Conservation (phyloP, 108 stramenopile genomes). For the Schizochytrium sp. region DNA sequence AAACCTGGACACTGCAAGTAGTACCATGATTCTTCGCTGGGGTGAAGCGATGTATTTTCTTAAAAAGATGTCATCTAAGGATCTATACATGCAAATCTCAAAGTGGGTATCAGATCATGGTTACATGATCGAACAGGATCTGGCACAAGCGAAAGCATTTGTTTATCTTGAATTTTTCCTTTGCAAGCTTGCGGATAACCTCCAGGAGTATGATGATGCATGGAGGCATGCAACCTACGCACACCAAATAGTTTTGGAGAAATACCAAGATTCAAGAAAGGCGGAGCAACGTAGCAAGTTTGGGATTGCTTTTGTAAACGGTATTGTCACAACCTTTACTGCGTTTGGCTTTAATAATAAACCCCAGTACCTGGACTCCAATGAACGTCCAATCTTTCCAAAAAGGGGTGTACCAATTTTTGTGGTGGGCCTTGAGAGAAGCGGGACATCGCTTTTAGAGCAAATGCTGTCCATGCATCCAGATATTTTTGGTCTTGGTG, state of each 20-base stretch:
- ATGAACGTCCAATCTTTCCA: no score
- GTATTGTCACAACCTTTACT: neutral
- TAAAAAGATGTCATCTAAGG: no score
- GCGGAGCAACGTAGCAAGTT: neutral
- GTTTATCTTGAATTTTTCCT: neutral
- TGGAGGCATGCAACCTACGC: neutral
- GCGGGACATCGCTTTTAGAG: constrained; percentile 29
- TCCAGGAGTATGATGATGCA: neutral
- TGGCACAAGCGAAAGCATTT: neutral
- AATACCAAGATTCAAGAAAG: neutral
- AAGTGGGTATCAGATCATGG: no score
- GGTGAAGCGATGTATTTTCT: no score
- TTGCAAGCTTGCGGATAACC: neutral
- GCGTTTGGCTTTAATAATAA: neutral
- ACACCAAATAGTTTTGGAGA: neutral
- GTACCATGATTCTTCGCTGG: no score
- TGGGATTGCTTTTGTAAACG: neutral
- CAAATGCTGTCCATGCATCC: constrained; percentile 32
- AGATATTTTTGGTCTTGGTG: constrained; percentile 9
- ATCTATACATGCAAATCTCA: no score
- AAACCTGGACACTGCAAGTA: no score
- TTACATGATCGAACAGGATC: neutral
- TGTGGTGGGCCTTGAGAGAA: constrained; percentile 8
- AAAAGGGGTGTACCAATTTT: neutral
- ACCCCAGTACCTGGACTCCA: neutral